Evolutionary conservation across 768 basidiomycete species (phyloP), one percentile per base, ranked within the genome.

Genomic region (Tricholoma bakamatsutake): DNA sequence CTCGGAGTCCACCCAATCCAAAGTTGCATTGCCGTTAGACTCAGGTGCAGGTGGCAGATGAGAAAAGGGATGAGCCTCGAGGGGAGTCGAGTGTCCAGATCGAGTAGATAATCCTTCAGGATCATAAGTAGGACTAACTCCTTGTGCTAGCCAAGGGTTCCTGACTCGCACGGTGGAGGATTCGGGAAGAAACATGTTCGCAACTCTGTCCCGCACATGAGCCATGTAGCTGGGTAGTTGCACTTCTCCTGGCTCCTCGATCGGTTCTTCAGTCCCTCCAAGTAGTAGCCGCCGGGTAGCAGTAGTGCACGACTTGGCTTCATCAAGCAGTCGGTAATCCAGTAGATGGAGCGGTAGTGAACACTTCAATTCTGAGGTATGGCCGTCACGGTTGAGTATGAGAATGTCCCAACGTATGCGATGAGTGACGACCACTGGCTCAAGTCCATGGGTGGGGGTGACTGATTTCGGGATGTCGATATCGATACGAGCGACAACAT

Each of bases 321-420:
- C 94, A 12, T 85, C 77, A 13, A 90, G 76, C 1, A 96, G 73
- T 11, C 81, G 76, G 56, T 80, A 67, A 60, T 94, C 87, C 21
- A 98, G 85, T 48, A 98, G 78, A 64, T 90, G 83, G 33, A 98
- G 71, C 0, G 96, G 96, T 5, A 98, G 78, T 1, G 93, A 93
- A 69, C 96, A 98, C 13, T 94, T 85, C n/a, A 98, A 77, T 69
- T 98, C 93, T 8, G 93, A 95, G 2, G 85, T 87, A 66, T 98
- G 96, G 0, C 94, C 94, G 66, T 98, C 96, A 6, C 78, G 77
- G 66, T 98, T 98, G 59, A 77, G 78, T 64, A 95, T 87, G 52
- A 85, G 74, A 58, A 92, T 87, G 13, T 68, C 80, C 90, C 90
- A 91, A 37, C 87, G 80, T 62, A 98, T 80, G 49, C 88, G 85